Base-by-base conservation (phyloP, 2,329 filamentous ascomycete species). In the Ploettnerulaceae sp. region DNA sequence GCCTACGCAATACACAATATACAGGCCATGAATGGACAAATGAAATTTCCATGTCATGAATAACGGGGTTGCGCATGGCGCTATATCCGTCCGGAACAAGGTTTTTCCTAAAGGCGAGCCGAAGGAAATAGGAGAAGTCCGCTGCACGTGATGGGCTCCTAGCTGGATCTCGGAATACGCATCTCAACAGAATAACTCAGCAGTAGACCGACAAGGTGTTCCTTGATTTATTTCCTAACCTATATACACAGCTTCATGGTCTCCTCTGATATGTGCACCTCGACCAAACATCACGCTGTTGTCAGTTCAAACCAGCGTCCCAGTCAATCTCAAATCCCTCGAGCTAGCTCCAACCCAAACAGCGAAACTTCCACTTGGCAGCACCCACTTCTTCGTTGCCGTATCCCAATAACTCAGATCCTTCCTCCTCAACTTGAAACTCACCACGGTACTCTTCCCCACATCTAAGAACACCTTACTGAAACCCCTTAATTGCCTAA, bases 341-440 rank as follows among this genome's bases (percentile, higher is more conserved):
- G 51, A 56, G 28, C 60, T 62, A 11, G 49, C 50, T 0, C 59
- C 60, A 5, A 62, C 56, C 31, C 18, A 50, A 7, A 61, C 48
- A 6, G 14, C 45, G 24, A 57, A 60, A 0, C 12, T 45, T 1
- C 57, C 58, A 7, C 17, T 45, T 0, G 56, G 69, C 6, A 79
- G 44, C 5, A 69, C 64, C 82, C 82, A 86, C 45, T 72, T 68
- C 66, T 84, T 79, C 9, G 64, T 63, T 0, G 62, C 66, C 3
- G 77, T 73, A 57, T 85, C 77, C 82, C 82, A 86, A 2, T 79
- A 71, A 51, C 79, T 82, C 44, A 86, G 57, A 57, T 86, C 58
- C 38, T 59, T 58, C 24, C 56, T 54, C 28, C 57, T 49, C 22
- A 62, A 38, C 0, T 31, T 22, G 49, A 85, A 76, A 0, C 56